Conservation (phyloP, 306 rosid species). For the Cicer judaicum region DNA sequence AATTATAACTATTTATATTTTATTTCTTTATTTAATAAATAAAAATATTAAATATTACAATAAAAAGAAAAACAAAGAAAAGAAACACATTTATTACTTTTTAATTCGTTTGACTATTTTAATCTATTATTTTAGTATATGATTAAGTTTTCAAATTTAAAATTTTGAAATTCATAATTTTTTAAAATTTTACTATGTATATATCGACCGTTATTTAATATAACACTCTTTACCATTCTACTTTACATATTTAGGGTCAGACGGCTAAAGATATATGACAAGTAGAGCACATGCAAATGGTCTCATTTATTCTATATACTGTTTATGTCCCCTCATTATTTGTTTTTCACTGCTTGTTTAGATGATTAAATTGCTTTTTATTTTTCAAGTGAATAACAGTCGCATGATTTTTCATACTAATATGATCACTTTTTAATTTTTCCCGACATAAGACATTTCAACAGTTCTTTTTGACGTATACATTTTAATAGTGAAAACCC, state of each 20-base stretch:
- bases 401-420: constrained; percentile 20
- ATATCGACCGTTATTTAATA: background rate
- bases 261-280: background rate
- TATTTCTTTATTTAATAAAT: too few relatives aligned
- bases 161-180: background rate
- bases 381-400: background rate
- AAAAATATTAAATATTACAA: too few relatives aligned
- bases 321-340: constrained; percentile 4
- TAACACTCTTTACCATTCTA: background rate
- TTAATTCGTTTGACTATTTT: too few relatives aligned
- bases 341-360: background rate
- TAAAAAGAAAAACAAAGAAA: too few relatives aligned
- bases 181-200: too few relatives aligned
- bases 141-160: background rate
- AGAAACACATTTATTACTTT: too few relatives aligned
- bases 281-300: constrained; percentile 11
- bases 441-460: too few relatives aligned
- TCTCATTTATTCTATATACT: background rate
- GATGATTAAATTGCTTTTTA: constrained; percentile 3
- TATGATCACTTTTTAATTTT: background rate
- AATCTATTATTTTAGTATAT: too few relatives aligned
- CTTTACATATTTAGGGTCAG: background rate
- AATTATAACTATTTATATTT: too few relatives aligned
- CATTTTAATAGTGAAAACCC: background rate
- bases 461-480: too few relatives aligned